Evolutionary conservation across 306 rosid genomes (phyloP).

Genomic region (Cucumis hystrix): DNA sequence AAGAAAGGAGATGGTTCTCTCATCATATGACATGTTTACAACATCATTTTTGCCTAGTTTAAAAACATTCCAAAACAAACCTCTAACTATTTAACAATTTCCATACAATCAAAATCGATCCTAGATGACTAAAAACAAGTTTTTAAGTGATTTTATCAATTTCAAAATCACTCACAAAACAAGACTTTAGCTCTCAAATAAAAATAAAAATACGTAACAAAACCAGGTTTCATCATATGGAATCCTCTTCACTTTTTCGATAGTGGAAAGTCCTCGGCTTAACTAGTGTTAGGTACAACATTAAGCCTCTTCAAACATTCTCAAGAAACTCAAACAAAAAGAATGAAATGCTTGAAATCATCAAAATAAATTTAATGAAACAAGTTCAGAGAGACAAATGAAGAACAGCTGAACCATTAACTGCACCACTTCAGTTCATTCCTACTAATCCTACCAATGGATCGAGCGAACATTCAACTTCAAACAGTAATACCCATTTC

Average conservation of each 20-base stretch:
- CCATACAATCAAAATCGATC: neutral
- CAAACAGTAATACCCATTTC: neutral
- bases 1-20: neutral
- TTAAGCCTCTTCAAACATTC: neutral
- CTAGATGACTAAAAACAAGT: too few relatives aligned
- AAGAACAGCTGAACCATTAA: neutral
- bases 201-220: neutral
- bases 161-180: too few relatives aligned
- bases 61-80: too few relatives aligned
- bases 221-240: neutral
- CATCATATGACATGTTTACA: neutral
- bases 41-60: too few relatives aligned
- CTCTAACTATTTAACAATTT: too few relatives aligned
- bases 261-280: neutral
- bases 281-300: neutral
- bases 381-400: neutral
- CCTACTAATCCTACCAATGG: neutral
- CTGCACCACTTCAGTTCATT: neutral
- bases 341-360: neutral
- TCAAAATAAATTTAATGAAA: neutral
- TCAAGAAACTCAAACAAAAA: neutral
- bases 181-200: neutral
- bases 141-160: too few relatives aligned
- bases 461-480: neutral
- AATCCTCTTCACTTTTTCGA: neutral